phyloP scores from a whole-genome alignment of 2,329 filamentous ascomycete genomes.

The Fusarium tanahbumbuense region DNA sequence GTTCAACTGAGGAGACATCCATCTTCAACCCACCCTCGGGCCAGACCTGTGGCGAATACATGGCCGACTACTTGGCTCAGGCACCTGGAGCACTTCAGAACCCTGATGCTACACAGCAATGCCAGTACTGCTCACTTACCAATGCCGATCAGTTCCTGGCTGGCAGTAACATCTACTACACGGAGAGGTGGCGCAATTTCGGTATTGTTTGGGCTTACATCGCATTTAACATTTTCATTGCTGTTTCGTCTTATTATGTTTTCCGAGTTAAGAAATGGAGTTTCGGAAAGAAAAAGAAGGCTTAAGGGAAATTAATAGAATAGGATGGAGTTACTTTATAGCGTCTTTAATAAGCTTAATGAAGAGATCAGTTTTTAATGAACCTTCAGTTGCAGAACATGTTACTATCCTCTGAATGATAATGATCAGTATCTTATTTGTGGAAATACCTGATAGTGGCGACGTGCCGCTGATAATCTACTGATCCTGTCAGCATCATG shows the following conservation, averaged over 20 bases:
- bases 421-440: slow-evolving; percentile 5
- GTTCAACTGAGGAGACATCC: slow-evolving; percentile 66
- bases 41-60: slow-evolving; percentile 58
- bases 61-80: slow-evolving; percentile 60
- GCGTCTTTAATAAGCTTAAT: background rate
- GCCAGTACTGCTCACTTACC: slow-evolving; percentile 28
- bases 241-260: slow-evolving; percentile 31
- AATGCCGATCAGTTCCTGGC: slow-evolving; percentile 35
- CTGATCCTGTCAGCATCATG: background rate
- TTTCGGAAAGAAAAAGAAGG: slow-evolving; percentile 35
- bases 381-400: background rate
- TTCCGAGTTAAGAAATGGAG: slow-evolving; percentile 40
- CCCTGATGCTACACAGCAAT: slow-evolving; percentile 15
- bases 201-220: slow-evolving; percentile 35
- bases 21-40: slow-evolving; percentile 71
- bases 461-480: background rate
- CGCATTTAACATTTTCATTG: slow-evolving; percentile 31
- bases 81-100: slow-evolving; percentile 46
- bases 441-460: background rate
- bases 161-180: slow-evolving; percentile 27
- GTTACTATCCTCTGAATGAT: background rate
- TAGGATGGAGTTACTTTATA: background rate
- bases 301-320: background rate
- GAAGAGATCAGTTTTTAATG: background rate
- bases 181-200: slow-evolving; percentile 35